These are phyloP conservation scores for Talaromyces sp. DNA, from an alignment of 2,329 filamentous ascomycete genomes.

Conservation along the genomic window DNA sequence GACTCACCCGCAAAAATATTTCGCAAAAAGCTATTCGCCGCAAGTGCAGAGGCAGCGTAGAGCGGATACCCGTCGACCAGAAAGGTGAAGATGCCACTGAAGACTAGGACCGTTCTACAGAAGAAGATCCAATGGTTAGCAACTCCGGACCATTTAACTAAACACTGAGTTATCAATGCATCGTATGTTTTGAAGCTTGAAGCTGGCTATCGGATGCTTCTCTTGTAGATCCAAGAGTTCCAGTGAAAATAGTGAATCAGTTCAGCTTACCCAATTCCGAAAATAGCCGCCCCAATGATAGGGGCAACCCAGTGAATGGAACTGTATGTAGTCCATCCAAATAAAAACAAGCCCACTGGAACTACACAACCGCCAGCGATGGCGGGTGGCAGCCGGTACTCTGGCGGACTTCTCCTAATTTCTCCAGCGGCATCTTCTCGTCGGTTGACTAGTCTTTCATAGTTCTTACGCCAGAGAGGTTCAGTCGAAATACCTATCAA, in stretches of 20 bases:
- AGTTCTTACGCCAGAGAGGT: conserved; percentile 41
- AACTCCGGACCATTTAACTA: too few relatives aligned
- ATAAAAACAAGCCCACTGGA: conserved; percentile 79
- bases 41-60: conserved; percentile 63
- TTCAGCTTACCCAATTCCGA: conserved; percentile 60
- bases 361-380: conserved; percentile 72
- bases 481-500: conserved; percentile 44
- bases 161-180: too few relatives aligned
- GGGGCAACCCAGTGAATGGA: conserved; percentile 72
- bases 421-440: not conserved
- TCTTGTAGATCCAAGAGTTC: too few relatives aligned
- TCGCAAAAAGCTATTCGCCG: conserved; percentile 77
- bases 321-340: conserved; percentile 78
- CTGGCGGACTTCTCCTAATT: conserved; percentile 26
- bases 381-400: conserved; percentile 49
- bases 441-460: not conserved
- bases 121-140: too few relatives aligned
- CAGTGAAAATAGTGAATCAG: too few relatives aligned
- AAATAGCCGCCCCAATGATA: conserved; percentile 69
- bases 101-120: conserved; percentile 61
- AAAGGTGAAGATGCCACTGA: conserved; percentile 84
- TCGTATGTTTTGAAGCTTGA: too few relatives aligned
- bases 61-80: conserved; percentile 62
- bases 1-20: conserved; percentile 77
- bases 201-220: too few relatives aligned